Conservation (phyloP, 2,329 filamentous ascomycete genomes). For the Hypoxylon sp. region DNA sequence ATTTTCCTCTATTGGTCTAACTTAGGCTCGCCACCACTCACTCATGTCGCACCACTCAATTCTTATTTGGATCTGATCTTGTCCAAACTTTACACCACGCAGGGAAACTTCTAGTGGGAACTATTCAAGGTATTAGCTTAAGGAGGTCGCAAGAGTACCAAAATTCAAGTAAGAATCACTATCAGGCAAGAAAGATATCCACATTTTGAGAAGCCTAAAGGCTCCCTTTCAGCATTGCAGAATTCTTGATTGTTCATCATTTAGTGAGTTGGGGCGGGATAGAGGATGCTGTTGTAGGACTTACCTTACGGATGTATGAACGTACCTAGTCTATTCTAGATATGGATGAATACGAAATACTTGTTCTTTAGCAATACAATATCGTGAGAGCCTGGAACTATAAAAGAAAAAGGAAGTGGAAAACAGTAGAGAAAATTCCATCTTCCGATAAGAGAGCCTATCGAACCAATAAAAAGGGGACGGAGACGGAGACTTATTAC, state of each 20-base stretch:
- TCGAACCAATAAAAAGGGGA: conserved; percentile 21
- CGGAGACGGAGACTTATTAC: conserved; percentile 34
- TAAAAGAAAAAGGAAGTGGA: background rate
- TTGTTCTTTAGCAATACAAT: background rate
- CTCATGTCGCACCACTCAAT: background rate
- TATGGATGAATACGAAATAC: background rate
- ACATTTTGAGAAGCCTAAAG: conserved; percentile 48
- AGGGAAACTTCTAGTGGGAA: background rate
- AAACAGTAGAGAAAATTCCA: conserved; percentile 23
- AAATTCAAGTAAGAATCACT: conserved; percentile 15
- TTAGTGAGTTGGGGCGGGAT: conserved; percentile 26
- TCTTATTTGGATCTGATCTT: background rate
- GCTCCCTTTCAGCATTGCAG: conserved; percentile 56
- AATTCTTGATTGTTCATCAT: conserved; percentile 57
- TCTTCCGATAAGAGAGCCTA: background rate
- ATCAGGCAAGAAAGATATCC: conserved; percentile 55
- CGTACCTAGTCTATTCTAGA: background rate
- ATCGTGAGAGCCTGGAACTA: background rate
- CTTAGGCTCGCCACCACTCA: background rate
- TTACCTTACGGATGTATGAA: background rate
- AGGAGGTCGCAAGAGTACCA: background rate
- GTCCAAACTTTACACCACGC: background rate
- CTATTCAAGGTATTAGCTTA: conserved; percentile 20
- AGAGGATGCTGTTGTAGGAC: background rate
- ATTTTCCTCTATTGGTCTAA: background rate